These are phyloP conservation scores for Dendrobium catenatum DNA, from an alignment of 106 monocot species.

Conservation along the genomic window DNA sequence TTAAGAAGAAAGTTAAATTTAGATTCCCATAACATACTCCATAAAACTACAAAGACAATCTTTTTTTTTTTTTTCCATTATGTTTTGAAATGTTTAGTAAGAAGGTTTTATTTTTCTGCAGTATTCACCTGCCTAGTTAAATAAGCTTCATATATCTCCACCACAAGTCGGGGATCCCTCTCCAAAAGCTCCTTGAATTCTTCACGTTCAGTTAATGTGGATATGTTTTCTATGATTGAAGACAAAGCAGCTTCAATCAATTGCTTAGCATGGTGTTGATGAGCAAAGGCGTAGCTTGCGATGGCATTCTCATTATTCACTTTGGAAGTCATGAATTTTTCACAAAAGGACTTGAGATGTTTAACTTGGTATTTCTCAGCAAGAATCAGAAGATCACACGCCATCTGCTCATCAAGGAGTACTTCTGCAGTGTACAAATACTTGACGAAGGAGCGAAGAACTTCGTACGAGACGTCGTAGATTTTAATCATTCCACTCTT, in stretches of 20 bases:
- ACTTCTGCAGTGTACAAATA: constrained; percentile 90
- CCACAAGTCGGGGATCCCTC: constrained; percentile 63
- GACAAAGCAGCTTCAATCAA: constrained; percentile 63
- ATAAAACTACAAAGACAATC: not conserved
- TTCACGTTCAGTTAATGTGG: constrained; percentile 41
- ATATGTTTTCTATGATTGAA: constrained; percentile 74
- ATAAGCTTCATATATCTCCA: constrained; percentile 23
- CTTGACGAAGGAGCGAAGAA: constrained; percentile 72
- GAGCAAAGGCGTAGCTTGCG: constrained; percentile 58
- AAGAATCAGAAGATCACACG: constrained; percentile 58
- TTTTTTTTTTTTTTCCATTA: not conserved
- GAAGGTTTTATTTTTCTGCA: not conserved
- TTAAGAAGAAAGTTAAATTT: too few species aligned
- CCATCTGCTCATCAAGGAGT: constrained; percentile 77
- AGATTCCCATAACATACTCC: too few species aligned
- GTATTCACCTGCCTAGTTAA: constrained; percentile 20
- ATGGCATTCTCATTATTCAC: constrained; percentile 80
- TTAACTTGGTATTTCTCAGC: constrained; percentile 97
- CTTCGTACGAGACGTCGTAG: constrained; percentile 61
- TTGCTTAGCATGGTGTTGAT: constrained; percentile 60
- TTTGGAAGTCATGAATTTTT: constrained; percentile 88
- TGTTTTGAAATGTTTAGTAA: not conserved
- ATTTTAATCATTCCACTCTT: constrained; percentile 80
- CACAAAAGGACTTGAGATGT: constrained; percentile 74
- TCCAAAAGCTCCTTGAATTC: constrained; percentile 79